phyloP scores from a whole-genome alignment of 495 filamentous ascomycete genomes.

The Penicillium ochrochloron region DNA sequence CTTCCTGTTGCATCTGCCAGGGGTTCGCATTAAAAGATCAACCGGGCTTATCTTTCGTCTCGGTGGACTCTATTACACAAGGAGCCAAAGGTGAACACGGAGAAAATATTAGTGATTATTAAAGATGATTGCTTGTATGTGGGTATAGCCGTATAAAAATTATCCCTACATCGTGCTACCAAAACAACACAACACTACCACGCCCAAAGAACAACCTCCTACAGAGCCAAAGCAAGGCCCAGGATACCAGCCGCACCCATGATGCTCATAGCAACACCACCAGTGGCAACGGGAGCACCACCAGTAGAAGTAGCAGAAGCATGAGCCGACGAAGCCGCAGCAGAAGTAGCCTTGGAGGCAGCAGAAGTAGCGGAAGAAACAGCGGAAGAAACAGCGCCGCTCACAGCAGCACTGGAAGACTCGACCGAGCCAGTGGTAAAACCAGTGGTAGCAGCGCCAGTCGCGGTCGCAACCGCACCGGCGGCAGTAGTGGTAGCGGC shows the following conservation, averaged over 20 bases:
- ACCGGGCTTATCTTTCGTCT: too few relatives aligned
- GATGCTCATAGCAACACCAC: slow-evolving; percentile 26
- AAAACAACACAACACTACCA: background rate
- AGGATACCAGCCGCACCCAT: slow-evolving; percentile 20
- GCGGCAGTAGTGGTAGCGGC: background rate
- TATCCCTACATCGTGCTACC: background rate
- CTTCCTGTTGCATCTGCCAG: too few relatives aligned
- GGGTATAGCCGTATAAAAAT: slow-evolving; percentile 1
- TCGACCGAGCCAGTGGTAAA: slow-evolving; percentile 5
- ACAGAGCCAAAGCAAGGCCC: slow-evolving; percentile 34
- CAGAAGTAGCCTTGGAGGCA: slow-evolving; percentile 14
- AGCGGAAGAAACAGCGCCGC: slow-evolving; percentile 11
- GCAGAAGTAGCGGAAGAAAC: background rate
- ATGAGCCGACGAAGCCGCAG: slow-evolving; percentile 8
- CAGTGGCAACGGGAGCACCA: slow-evolving; percentile 20
- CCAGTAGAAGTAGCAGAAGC: slow-evolving; percentile 20
- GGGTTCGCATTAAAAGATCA: too few relatives aligned
- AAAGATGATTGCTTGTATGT: background rate
- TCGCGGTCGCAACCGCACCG: background rate
- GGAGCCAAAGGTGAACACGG: background rate
- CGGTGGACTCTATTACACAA: too few relatives aligned
- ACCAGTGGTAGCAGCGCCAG: slow-evolving; percentile 7
- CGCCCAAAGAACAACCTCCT: background rate
- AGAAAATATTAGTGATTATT: background rate
- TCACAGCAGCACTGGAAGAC: background rate